These are phyloP conservation scores for Solanum commersonii DNA, from an alignment of 257 asterid genomes.

Conservation along the genomic window DNA sequence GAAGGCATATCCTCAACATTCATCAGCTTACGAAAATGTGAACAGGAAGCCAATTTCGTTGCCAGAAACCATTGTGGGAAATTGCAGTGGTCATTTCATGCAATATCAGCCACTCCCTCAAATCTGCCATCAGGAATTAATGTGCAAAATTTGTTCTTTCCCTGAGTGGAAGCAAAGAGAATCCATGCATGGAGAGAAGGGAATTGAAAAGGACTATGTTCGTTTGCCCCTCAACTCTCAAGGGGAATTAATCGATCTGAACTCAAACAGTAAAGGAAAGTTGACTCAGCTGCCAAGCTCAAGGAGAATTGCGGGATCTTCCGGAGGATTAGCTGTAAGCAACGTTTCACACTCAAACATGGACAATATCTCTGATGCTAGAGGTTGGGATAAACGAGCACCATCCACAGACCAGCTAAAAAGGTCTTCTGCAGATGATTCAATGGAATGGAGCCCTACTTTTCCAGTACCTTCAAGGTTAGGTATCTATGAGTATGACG, in stretches of 20 bases:
- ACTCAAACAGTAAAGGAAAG: slow-evolving; percentile 25
- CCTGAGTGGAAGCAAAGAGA: slow-evolving; percentile 21
- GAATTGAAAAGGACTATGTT: slow-evolving; percentile 18
- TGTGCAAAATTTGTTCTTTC: slow-evolving; percentile 18
- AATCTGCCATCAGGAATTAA: slow-evolving; percentile 26
- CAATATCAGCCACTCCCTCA: slow-evolving; percentile 27
- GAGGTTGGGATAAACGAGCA: slow-evolving; percentile 16
- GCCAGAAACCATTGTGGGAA: slow-evolving; percentile 8
- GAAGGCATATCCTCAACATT: slow-evolving; percentile 23
- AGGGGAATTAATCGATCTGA: slow-evolving; percentile 43
- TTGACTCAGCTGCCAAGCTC: slow-evolving; percentile 20
- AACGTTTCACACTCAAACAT: background rate
- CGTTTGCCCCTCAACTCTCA: slow-evolving; percentile 74
- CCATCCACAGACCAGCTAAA: slow-evolving; percentile 22
- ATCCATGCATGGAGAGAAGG: slow-evolving; percentile 12
- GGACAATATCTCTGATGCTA: slow-evolving; percentile 11
- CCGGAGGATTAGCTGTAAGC: slow-evolving; percentile 18
- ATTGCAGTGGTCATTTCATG: slow-evolving; percentile 17
- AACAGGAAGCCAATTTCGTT: slow-evolving; percentile 9
- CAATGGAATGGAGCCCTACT: slow-evolving; percentile 15
- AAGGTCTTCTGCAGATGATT: slow-evolving; percentile 18
- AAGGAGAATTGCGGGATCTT: slow-evolving; percentile 10
- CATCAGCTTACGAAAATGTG: slow-evolving; percentile 8
- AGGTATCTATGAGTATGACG: slow-evolving; percentile 18
- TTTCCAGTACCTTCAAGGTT: slow-evolving; percentile 26